Evolutionary conservation across 1,284 basidiomycete species (phyloP).

Genomic region (Rhodotorula sp.): DNA sequence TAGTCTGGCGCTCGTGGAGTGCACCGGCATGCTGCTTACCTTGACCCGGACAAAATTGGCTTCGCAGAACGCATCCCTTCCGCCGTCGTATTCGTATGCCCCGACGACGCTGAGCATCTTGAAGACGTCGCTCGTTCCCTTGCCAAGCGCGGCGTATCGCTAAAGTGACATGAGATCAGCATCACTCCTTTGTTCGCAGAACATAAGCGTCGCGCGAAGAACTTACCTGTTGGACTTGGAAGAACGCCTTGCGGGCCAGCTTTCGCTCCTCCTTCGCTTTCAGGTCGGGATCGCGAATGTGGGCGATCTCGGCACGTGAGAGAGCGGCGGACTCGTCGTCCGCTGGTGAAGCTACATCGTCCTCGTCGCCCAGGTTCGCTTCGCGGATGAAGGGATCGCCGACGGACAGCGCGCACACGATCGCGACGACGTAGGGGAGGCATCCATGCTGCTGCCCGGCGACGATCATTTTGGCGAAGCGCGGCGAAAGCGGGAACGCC

Average conservation of each 20-base stretch:
- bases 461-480: constrained; percentile 92
- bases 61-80: constrained; percentile 73
- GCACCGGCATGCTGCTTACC: constrained; percentile 54
- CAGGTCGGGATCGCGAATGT: constrained; percentile 61
- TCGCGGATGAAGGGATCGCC: constrained; percentile 95
- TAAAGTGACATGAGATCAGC: constrained; percentile 47
- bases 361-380: constrained; percentile 59
- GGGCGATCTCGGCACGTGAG: constrained; percentile 54
- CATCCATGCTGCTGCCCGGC: constrained; percentile 88
- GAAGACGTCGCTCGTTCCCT: constrained; percentile 83
- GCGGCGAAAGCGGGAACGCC: constrained; percentile 85
- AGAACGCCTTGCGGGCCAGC: constrained; percentile 68
- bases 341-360: constrained; percentile 48
- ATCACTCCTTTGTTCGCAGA: not conserved
- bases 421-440: constrained; percentile 83
- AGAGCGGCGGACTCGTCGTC: constrained; percentile 49
- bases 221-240: constrained; percentile 70
- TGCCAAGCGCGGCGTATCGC: constrained; percentile 77
- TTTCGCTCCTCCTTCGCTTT: constrained; percentile 68
- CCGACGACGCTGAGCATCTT: constrained; percentile 86
- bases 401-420: constrained; percentile 88
- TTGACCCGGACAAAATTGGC: constrained; percentile 90
- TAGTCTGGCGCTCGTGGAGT: not conserved
- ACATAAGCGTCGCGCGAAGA: no score
- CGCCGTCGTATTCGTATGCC: constrained; percentile 88